phyloP scores from a whole-genome alignment of 345 rosid species.

The Brassica juncea region DNA sequence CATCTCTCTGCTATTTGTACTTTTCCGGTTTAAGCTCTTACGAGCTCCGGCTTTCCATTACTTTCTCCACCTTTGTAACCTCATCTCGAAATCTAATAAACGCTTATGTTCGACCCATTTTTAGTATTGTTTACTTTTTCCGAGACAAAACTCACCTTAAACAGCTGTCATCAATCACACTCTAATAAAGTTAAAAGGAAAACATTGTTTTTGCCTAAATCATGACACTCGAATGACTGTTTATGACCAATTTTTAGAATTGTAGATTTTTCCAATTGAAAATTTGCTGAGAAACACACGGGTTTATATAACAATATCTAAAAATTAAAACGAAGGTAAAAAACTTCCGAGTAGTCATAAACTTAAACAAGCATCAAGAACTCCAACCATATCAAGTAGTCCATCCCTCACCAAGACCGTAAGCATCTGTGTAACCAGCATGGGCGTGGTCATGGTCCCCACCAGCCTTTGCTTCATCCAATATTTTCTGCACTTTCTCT shows the following conservation, averaged over 20 bases:
- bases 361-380: conserved; percentile 3
- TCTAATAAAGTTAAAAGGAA: no score
- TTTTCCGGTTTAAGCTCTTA: no score
- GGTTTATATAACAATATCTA: not conserved
- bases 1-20: no score
- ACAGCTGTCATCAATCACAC: no score
- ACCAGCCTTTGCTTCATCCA: conserved; percentile 56
- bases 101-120: no score
- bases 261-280: not conserved
- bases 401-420: conserved; percentile 57
- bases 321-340: not conserved
- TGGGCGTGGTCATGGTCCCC: conserved; percentile 46
- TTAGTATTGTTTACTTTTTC: no score
- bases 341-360: not conserved
- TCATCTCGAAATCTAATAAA: no score
- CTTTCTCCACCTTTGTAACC: no score
- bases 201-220: not conserved
- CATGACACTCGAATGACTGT: not conserved
- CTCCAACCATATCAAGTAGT: conserved; percentile 38
- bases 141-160: no score
- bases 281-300: not conserved
- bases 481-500: conserved; percentile 45
- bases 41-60: no score
- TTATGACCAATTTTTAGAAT: not conserved
- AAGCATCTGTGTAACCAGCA: conserved; percentile 39